A percentile compares a stretch with the other conserved stretches of the same genome.
Conservation (phyloP, 176 grass and related monocot species). For the Saccharum officinarum region DNA sequence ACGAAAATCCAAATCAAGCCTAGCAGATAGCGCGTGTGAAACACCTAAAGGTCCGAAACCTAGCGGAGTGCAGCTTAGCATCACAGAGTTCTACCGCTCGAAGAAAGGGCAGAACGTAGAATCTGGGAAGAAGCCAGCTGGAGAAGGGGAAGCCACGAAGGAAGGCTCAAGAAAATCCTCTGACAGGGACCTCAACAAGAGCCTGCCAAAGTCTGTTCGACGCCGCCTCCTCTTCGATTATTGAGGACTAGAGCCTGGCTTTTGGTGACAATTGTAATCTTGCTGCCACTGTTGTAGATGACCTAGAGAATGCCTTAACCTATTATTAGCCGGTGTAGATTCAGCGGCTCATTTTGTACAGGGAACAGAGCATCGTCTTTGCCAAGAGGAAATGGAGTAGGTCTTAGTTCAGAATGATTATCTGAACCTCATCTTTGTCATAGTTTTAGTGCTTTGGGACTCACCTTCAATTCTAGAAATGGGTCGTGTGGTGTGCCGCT, state of each 20-base stretch:
- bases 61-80: slow-evolving; percentile 62
- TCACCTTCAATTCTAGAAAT: background rate
- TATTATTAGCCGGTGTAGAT: slow-evolving; percentile 16
- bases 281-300: slow-evolving; percentile 42
- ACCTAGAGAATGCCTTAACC: slow-evolving; percentile 10
- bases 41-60: slow-evolving; percentile 45
- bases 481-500: background rate
- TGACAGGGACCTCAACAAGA: slow-evolving; percentile 47
- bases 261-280: background rate
- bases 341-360: slow-evolving; percentile 41
- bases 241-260: slow-evolving; percentile 12
- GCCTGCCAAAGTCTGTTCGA: slow-evolving; percentile 54
- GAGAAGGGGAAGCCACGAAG: slow-evolving; percentile 17
- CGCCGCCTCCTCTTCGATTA: slow-evolving; percentile 67
- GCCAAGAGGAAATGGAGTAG: background rate
- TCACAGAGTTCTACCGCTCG: slow-evolving; percentile 78
- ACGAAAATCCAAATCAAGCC: slow-evolving; percentile 49
- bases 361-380: background rate
- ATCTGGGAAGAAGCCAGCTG: slow-evolving; percentile 34
- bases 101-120: slow-evolving; percentile 42
- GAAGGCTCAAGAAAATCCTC: slow-evolving; percentile 43
- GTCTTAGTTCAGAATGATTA: background rate
- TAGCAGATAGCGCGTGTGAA: background rate
- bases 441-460: background rate
- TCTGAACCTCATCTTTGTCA: background rate